These are phyloP conservation scores for Rhizopogon sp. DNA, from an alignment of 768 basidiomycete genomes.

Conservation along the genomic window DNA sequence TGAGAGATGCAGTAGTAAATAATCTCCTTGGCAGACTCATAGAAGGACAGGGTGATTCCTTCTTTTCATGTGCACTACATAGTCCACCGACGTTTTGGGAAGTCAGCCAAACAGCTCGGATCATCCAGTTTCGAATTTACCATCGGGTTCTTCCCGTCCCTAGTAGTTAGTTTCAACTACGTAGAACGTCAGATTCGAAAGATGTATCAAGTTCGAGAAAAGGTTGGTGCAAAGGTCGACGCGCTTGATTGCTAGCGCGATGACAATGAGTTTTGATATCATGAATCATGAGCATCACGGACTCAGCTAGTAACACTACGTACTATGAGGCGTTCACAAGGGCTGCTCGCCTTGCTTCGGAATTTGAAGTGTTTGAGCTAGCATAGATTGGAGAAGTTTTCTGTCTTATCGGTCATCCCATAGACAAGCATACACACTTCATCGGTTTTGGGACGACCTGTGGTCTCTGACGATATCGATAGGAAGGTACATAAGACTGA, in stretches of 20 bases:
- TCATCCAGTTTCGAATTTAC: too few species aligned
- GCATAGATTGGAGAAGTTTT: background rate
- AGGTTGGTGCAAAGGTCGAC: too few species aligned
- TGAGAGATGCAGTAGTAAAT: background rate
- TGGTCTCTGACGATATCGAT: background rate
- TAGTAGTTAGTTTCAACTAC: too few species aligned
- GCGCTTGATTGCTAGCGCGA: too few species aligned
- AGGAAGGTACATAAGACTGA: background rate
- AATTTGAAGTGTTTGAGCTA: too few species aligned
- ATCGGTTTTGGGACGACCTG: background rate
- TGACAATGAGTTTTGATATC: background rate
- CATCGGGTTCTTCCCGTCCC: too few species aligned
- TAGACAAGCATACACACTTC: background rate
- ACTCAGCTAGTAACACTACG: conserved; percentile 2
- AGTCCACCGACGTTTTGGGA: too few species aligned
- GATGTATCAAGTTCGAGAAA: too few species aligned
- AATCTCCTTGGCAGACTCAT: too few species aligned
- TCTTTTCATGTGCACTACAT: background rate
- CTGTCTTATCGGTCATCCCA: background rate
- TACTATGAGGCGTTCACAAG: background rate
- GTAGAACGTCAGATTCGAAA: too few species aligned
- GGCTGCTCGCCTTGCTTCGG: background rate
- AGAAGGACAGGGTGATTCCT: background rate
- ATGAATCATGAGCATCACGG: background rate
- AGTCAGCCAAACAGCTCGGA: too few species aligned